These are phyloP conservation scores for Tremellales sp. DNA, from an alignment of 1,284 basidiomycete species.

Conservation along the genomic window DNA sequence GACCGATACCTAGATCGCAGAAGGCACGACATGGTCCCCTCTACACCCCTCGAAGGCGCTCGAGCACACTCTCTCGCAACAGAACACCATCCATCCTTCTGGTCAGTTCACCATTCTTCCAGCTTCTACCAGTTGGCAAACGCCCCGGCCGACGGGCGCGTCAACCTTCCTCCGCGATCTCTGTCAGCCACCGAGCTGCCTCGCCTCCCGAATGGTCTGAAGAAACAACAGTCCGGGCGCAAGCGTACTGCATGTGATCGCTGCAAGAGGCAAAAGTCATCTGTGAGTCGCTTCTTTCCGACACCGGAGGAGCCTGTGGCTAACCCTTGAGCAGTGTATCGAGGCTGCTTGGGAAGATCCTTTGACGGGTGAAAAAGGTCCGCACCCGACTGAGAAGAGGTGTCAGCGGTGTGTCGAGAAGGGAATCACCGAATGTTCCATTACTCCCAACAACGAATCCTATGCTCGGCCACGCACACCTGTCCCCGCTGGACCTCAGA, in stretches of 20 bases:
- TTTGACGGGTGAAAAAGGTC: neutral
- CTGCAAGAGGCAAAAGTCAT: constrained; percentile 27
- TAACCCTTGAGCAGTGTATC: neutral
- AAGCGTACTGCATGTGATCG: constrained; percentile 24
- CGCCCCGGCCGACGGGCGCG: too few relatives aligned
- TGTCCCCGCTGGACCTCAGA: neutral
- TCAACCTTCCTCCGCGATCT: too few relatives aligned
- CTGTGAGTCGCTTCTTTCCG: constrained; percentile 6
- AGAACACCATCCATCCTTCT: too few relatives aligned
- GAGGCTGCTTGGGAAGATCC: neutral
- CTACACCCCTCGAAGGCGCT: too few relatives aligned
- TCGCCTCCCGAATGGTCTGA: neutral
- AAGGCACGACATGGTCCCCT: too few relatives aligned
- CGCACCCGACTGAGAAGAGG: neutral
- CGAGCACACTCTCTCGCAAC: too few relatives aligned
- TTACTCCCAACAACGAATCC: neutral
- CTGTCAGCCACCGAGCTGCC: neutral
- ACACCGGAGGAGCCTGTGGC: neutral
- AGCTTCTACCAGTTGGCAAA: too few relatives aligned
- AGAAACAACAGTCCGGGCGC: constrained; percentile 15
- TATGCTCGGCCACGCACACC: neutral
- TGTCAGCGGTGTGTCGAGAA: neutral
- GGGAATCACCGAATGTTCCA: neutral
- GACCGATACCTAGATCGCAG: too few relatives aligned
- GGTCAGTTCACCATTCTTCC: too few relatives aligned